Evolutionary conservation across 2,329 filamentous ascomycete genomes (phyloP).

Genomic region (Lizonia empirigonia): DNA sequence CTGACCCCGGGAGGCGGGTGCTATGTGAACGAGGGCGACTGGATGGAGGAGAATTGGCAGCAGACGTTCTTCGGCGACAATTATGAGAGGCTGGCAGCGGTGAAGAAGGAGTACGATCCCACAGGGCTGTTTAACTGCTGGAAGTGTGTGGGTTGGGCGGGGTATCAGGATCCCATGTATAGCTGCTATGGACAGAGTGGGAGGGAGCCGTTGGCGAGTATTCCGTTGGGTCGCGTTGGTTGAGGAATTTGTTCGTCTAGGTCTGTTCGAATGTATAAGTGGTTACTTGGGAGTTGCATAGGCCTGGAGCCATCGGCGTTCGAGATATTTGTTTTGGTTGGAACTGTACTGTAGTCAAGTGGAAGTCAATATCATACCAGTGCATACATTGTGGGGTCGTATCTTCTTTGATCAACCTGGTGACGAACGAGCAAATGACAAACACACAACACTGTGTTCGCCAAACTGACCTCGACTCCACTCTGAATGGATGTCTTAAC

Average conservation of each 20-base stretch:
- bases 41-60: conserved; percentile 44
- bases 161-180: conserved; percentile 41
- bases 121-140: conserved; percentile 44
- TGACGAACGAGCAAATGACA: no score
- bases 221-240: conserved; percentile 28
- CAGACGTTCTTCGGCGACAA: conserved; percentile 44
- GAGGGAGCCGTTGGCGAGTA: conserved; percentile 26
- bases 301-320: not conserved
- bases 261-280: not conserved
- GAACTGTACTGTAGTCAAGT: no score
- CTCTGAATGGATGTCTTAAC: no score
- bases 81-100: conserved; percentile 32
- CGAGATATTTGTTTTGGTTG: no score
- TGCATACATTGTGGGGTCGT: no score
- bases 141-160: conserved; percentile 47
- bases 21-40: conserved; percentile 47
- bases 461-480: no score
- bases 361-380: no score
- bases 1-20: conserved; percentile 45
- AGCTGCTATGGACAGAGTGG: conserved; percentile 37
- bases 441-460: no score
- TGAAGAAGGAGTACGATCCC: conserved; percentile 42
- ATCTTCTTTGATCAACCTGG: no score
- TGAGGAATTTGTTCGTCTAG: not conserved
- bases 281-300: not conserved